Conservation (phyloP, 2,329 filamentous ascomycete species). For the Colletotrichum tofieldiae region DNA sequence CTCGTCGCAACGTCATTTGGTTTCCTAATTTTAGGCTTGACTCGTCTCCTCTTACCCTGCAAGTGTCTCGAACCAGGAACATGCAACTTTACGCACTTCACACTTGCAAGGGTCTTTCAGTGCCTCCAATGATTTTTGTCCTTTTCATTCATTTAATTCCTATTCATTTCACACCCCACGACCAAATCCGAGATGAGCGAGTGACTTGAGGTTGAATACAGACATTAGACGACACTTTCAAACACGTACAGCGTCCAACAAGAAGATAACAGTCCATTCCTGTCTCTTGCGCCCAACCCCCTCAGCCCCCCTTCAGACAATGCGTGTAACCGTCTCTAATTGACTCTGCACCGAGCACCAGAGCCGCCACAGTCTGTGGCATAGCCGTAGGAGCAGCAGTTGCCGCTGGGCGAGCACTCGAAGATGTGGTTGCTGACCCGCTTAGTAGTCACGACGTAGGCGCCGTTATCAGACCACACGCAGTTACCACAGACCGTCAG, state of each 20-base stretch:
- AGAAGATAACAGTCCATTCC: background rate
- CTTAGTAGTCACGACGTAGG: conserved; percentile 45
- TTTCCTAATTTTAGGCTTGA: conserved; percentile 34
- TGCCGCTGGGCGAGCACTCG: conserved; percentile 46
- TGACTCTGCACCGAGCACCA: conserved; percentile 33
- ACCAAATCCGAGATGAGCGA: conserved; percentile 12
- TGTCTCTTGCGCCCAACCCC: background rate
- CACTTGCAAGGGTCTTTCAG: conserved; percentile 35
- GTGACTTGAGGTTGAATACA: conserved; percentile 1
- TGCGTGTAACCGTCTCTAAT: background rate
- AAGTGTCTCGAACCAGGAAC: conserved; percentile 34
- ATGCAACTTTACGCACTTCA: conserved; percentile 39
- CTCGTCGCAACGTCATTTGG: conserved; percentile 36
- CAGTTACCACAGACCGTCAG: conserved; percentile 48
- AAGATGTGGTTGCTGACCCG: conserved; percentile 45
- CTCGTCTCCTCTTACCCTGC: conserved; percentile 39
- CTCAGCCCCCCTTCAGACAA: background rate
- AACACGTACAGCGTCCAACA: conserved; percentile 12
- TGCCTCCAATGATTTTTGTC: conserved; percentile 26
- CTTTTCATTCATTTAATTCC: conserved; percentile 19
- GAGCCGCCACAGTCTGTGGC: conserved; percentile 44
- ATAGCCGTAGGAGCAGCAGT: conserved; percentile 46
- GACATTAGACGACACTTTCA: conserved; percentile 28
- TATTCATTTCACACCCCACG: conserved; percentile 12
- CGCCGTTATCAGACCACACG: conserved; percentile 41